Conservation (phyloP, 2,329 filamentous ascomycete species). For the Diaporthe citrichinensis region DNA sequence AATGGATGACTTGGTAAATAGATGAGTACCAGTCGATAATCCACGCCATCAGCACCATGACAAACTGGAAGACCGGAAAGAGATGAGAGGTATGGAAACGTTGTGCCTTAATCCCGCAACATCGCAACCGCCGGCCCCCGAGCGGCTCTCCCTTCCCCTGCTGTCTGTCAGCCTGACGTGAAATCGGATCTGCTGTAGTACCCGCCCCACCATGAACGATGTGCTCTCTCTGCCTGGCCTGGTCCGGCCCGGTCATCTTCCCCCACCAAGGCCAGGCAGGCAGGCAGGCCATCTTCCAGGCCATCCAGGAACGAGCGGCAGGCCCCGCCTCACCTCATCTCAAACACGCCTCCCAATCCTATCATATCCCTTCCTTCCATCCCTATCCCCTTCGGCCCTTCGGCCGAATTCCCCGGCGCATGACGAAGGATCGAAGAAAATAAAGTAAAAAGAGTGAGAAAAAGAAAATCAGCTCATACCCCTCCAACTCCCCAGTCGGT, state of each 20-base stretch:
- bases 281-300: background rate
- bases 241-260: background rate
- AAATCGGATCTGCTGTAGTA: background rate
- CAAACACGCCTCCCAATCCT: background rate
- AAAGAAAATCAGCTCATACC: background rate
- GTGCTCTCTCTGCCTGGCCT: background rate
- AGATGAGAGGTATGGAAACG: background rate
- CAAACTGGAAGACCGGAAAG: background rate
- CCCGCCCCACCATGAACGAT: background rate
- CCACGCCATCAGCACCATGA: background rate
- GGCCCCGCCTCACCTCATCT: slow-evolving; percentile 7
- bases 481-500: background rate
- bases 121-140: too few relatives aligned
- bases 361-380: background rate
- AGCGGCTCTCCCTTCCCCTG: background rate
- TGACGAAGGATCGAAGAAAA: background rate
- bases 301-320: background rate
- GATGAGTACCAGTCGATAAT: background rate
- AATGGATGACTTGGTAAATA: background rate
- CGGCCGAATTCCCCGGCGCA: background rate
- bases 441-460: too few relatives aligned
- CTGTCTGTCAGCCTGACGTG: background rate
- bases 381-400: too few relatives aligned
- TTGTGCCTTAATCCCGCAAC: background rate
- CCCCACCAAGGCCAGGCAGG: background rate